Percentiles rank a stretch among this genome's conserved stretches.
phyloP scores from a whole-genome alignment of 2,329 filamentous ascomycete species.

The Sclerotinia subarctica region DNA sequence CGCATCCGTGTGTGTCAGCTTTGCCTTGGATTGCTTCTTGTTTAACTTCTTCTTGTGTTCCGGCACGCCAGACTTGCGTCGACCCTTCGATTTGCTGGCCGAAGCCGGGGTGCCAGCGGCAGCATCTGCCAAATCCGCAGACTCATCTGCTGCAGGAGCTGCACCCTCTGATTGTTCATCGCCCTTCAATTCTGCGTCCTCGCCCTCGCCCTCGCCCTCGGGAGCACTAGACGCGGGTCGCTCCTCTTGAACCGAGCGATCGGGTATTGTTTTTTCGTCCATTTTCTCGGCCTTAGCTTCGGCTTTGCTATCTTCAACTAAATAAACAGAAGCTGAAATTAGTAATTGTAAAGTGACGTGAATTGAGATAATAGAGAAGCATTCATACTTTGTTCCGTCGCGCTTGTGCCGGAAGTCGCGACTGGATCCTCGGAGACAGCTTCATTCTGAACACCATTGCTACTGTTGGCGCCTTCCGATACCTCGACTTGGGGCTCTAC shows the following conservation, averaged over 20 bases:
- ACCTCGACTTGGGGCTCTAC: slow-evolving; percentile 25
- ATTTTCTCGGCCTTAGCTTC: slow-evolving; percentile 22
- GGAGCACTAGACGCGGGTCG: slow-evolving; percentile 27
- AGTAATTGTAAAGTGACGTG: slow-evolving; percentile 24
- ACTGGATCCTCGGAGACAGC: slow-evolving; percentile 29
- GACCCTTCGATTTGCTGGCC: slow-evolving; percentile 49
- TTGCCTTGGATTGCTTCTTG: slow-evolving; percentile 77
- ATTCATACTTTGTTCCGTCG: slow-evolving; percentile 29
- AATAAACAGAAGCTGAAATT: slow-evolving; percentile 25
- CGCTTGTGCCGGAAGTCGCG: slow-evolving; percentile 29
- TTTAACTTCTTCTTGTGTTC: slow-evolving; percentile 76
- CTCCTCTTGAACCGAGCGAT: slow-evolving; percentile 21
- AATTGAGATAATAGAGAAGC: slow-evolving; percentile 22
- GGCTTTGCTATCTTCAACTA: slow-evolving; percentile 25
- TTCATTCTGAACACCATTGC: slow-evolving; percentile 23
- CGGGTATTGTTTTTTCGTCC: slow-evolving; percentile 29
- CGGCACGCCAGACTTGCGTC: slow-evolving; percentile 71
- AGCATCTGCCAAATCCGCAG: slow-evolving; percentile 36
- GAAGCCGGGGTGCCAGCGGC: slow-evolving; percentile 42
- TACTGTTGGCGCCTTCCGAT: slow-evolving; percentile 26
- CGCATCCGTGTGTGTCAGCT: slow-evolving; percentile 70
- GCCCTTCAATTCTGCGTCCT: slow-evolving; percentile 39
- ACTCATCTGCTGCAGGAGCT: slow-evolving; percentile 32
- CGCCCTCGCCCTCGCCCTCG: slow-evolving; percentile 11
- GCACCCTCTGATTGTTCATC: slow-evolving; percentile 37